These are phyloP conservation scores for Ceratopteris richardii DNA, from an alignment of 75 land plant genomes.

Conservation along the genomic window DNA sequence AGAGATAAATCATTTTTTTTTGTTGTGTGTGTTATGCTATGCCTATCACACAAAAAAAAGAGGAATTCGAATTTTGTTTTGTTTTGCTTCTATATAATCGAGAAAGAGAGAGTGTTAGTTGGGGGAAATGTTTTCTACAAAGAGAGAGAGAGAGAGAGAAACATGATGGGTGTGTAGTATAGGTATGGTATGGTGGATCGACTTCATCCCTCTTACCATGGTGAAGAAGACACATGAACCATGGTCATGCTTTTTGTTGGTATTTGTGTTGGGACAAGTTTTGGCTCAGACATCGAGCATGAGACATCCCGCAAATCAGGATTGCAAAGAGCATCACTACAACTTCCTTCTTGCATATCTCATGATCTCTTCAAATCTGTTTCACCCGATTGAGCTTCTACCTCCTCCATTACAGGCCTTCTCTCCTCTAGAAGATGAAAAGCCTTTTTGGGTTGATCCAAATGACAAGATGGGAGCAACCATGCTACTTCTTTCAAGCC, in stretches of 20 bases:
- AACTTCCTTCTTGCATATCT: conserved; percentile 44
- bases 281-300: conserved; percentile 53
- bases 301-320: conserved; percentile 47
- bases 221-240: too few species aligned
- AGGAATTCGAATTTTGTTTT: too few species aligned
- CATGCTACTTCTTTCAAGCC: conserved; percentile 42
- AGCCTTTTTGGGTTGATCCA: conserved; percentile 7
- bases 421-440: conserved; percentile 15
- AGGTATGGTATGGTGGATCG: too few species aligned
- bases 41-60: too few species aligned
- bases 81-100: too few species aligned
- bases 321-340: conserved; percentile 37
- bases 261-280: conserved; percentile 53
- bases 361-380: conserved; percentile 45
- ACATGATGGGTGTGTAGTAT: too few species aligned
- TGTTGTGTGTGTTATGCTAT: too few species aligned
- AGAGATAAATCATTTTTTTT: too few species aligned
- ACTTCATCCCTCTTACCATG: too few species aligned
- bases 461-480: conserved; percentile 26
- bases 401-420: conserved; percentile 11
- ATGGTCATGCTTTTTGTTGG: conserved; percentile 29
- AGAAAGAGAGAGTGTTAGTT: too few species aligned
- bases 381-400: conserved; percentile 21
- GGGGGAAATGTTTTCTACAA: too few species aligned
- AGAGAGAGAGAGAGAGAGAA: too few species aligned